Conservation (phyloP, 495 filamentous ascomycete species). For the Hypoxylon fragiforme region DNA sequence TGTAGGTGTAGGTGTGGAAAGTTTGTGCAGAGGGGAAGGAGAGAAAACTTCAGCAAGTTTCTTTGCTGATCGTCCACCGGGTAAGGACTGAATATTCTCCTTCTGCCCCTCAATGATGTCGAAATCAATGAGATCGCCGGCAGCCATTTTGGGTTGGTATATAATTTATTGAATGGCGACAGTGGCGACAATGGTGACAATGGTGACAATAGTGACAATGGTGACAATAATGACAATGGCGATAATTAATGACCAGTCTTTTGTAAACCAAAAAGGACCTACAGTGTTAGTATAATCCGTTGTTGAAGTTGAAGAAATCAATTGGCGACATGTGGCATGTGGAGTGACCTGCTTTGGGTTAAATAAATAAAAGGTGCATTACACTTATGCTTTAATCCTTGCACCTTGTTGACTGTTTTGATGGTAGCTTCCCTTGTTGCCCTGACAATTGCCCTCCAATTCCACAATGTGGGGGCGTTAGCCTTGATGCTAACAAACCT, state of each 20-base stretch:
- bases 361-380: slow-evolving; percentile 17
- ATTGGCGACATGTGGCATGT: slow-evolving; percentile 9
- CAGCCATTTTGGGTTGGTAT: slow-evolving; percentile 52
- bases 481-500: too few species aligned
- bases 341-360: slow-evolving; percentile 16
- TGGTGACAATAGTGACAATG: too few species aligned
- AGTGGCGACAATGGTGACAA: too few species aligned
- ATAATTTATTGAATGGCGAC: slow-evolving; percentile 11
- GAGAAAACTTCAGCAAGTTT: slow-evolving; percentile 86
- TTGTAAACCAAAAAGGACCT: too few species aligned
- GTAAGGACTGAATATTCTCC: slow-evolving; percentile 94
- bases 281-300: slow-evolving; percentile 19
- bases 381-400: too few species aligned
- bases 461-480: slow-evolving; percentile 12
- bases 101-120: slow-evolving; percentile 95
- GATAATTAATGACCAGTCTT: too few species aligned
- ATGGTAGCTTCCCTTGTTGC: slow-evolving; percentile 19
- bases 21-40: slow-evolving; percentile 58
- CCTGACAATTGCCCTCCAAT: slow-evolving; percentile 26
- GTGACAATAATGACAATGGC: too few species aligned
- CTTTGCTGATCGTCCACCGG: slow-evolving; percentile 86
- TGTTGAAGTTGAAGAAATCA: slow-evolving; percentile 22
- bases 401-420: slow-evolving; percentile 39
- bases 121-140: slow-evolving; percentile 73
- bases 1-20: slow-evolving; percentile 61